These are phyloP conservation scores for Thielaviopsis populi DNA, from an alignment of 2,329 filamentous ascomycete genomes.

Conservation along the genomic window DNA sequence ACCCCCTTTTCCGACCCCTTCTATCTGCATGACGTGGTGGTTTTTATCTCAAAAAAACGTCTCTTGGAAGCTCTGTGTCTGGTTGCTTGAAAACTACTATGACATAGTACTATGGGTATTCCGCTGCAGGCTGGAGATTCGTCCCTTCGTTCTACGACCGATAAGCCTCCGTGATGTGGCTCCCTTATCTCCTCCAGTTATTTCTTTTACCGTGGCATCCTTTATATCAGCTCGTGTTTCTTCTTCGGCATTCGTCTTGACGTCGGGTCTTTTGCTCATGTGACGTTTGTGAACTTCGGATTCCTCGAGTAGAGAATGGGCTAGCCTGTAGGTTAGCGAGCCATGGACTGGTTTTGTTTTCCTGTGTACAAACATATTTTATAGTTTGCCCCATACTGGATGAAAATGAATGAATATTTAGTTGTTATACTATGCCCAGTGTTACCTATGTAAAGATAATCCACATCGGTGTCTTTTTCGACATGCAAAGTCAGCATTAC, in stretches of 20 bases:
- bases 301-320: constrained; percentile 15
- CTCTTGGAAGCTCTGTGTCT: not conserved
- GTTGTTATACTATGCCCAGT: not conserved
- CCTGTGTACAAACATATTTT: not conserved
- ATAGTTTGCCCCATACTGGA: not conserved
- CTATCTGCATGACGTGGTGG: not conserved
- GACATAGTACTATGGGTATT: not conserved
- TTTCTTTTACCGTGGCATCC: not conserved
- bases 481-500: not conserved
- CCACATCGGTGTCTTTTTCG: not conserved
- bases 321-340: not conserved
- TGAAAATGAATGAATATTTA: not conserved
- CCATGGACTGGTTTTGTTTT: not conserved
- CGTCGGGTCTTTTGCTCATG: constrained; percentile 9
- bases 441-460: not conserved
- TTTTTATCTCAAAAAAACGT: not conserved
- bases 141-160: no score
- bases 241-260: constrained; percentile 18
- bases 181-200: not conserved
- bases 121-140: no score
- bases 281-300: constrained; percentile 2
- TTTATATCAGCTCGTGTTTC: constrained; percentile 12
- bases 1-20: not conserved
- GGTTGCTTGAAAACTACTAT: not conserved
- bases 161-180: not conserved